These are phyloP conservation scores for Boletus subparvulus DNA, from an alignment of 768 basidiomycete species.

Conservation along the genomic window DNA sequence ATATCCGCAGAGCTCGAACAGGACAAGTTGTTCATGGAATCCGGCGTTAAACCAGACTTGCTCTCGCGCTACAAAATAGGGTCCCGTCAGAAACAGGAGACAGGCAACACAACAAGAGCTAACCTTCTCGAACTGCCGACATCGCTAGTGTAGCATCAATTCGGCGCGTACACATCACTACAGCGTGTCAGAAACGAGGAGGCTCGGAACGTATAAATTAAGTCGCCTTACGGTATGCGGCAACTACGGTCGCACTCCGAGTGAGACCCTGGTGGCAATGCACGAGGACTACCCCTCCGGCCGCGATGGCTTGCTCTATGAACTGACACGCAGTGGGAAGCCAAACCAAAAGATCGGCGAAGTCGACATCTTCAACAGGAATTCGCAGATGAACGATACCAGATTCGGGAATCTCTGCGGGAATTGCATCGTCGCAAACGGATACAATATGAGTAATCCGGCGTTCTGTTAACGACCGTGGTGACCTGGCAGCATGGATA, in stretches of 20 bases:
- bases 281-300: constrained; percentile 62
- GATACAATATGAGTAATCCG: constrained; percentile 80
- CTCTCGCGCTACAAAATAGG: constrained; percentile 52
- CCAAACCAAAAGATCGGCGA: constrained; percentile 65
- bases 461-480: constrained; percentile 68
- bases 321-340: constrained; percentile 66
- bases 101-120: constrained; percentile 11
- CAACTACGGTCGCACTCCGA: constrained; percentile 67
- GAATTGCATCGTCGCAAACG: constrained; percentile 70
- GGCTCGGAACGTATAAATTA: background rate
- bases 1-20: constrained; percentile 74
- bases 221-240: constrained; percentile 64
- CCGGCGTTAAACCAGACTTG: constrained; percentile 81
- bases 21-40: constrained; percentile 74
- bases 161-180: constrained; percentile 68
- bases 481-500: constrained; percentile 67
- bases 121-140: constrained; percentile 60
- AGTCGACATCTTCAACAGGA: constrained; percentile 66
- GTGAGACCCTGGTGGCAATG: constrained; percentile 68
- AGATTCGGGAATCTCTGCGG: constrained; percentile 67
- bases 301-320: constrained; percentile 58
- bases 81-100: constrained; percentile 2
- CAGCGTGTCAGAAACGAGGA: constrained; percentile 12
- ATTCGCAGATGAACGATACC: constrained; percentile 71
- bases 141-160: constrained; percentile 59